Conservation (phyloP, 1,284 basidiomycete genomes). For the Dichomitus squalens region DNA sequence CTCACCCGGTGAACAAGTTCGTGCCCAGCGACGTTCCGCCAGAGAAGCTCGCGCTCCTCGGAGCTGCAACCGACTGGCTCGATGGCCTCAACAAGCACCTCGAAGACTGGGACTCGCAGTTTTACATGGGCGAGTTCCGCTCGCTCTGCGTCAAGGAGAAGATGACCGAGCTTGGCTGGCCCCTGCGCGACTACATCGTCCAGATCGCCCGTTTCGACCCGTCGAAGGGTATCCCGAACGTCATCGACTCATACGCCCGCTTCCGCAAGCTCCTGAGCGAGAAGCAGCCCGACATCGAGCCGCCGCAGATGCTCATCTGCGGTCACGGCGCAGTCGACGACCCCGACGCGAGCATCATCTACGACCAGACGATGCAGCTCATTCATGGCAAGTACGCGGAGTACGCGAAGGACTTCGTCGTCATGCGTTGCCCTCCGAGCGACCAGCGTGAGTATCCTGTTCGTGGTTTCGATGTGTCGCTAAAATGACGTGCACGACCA, state of each 20-base stretch:
- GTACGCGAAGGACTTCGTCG: constrained; percentile 69
- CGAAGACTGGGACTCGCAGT: constrained; percentile 73
- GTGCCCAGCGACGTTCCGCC: constrained; percentile 82
- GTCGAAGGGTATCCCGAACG: constrained; percentile 75
- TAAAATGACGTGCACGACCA: not conserved
- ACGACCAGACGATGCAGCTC: constrained; percentile 71
- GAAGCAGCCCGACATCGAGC: constrained; percentile 51
- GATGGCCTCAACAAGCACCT: constrained; percentile 89
- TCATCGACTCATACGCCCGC: constrained; percentile 80
- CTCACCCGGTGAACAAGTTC: constrained; percentile 90
- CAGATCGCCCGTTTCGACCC: constrained; percentile 88
- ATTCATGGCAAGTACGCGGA: constrained; percentile 56
- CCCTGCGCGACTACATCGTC: constrained; percentile 76
- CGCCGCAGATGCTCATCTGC: constrained; percentile 82
- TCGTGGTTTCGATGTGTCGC: not conserved
- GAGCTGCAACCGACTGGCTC: constrained; percentile 84
- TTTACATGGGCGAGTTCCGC: constrained; percentile 84
- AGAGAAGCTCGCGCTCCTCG: constrained; percentile 68
- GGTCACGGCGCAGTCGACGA: constrained; percentile 90
- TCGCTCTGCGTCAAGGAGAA: constrained; percentile 57
- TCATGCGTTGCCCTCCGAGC: constrained; percentile 79
- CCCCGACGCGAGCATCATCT: constrained; percentile 84
- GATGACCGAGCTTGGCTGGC: constrained; percentile 79
- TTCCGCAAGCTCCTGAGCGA: constrained; percentile 68
- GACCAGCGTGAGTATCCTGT: constrained; percentile 64